Evolutionary conservation across 140 eudicot genomes (phyloP).

Genomic region (Anethum foeniculum): DNA sequence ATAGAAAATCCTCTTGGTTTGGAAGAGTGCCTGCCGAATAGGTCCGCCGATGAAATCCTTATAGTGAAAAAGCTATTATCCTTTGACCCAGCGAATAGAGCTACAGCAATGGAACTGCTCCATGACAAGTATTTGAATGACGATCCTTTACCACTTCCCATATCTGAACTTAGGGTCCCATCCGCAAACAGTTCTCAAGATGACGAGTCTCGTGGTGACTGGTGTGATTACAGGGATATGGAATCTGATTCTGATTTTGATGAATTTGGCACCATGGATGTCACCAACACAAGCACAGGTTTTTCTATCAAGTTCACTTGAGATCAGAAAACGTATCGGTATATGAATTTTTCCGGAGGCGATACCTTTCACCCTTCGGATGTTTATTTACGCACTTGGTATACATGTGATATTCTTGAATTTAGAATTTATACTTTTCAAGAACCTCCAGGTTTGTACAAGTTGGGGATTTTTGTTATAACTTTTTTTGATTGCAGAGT

Average conservation of each 20-base stretch:
- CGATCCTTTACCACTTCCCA: conserved; percentile 71
- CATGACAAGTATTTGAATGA: conserved; percentile 80
- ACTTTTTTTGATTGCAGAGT: not conserved
- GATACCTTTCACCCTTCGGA: not conserved
- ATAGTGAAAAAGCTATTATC: conserved; percentile 56
- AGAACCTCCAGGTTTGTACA: not conserved
- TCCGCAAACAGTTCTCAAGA: conserved; percentile 31
- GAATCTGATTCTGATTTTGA: conserved; percentile 77
- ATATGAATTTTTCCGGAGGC: not conserved
- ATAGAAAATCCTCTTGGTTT: conserved; percentile 70
- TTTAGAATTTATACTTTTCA: not conserved
- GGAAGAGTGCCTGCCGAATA: conserved; percentile 52
- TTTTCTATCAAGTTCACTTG: conserved; percentile 6
- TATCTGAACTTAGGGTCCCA: conserved; percentile 61
- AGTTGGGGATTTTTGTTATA: not conserved
- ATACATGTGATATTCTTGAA: not conserved
- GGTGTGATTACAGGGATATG: conserved; percentile 39
- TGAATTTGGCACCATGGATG: conserved; percentile 37
- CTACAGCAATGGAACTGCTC: conserved; percentile 89
- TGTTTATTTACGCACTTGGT: not conserved
- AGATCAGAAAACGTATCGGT: not conserved
- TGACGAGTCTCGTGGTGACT: conserved; percentile 44
- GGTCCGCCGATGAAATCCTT: conserved; percentile 61
- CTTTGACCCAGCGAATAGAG: conserved; percentile 70
- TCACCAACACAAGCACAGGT: not conserved